Evolutionary conservation across 352 stramenopile genomes (phyloP).

Genomic region (Pythium rhizo-oryzae): DNA sequence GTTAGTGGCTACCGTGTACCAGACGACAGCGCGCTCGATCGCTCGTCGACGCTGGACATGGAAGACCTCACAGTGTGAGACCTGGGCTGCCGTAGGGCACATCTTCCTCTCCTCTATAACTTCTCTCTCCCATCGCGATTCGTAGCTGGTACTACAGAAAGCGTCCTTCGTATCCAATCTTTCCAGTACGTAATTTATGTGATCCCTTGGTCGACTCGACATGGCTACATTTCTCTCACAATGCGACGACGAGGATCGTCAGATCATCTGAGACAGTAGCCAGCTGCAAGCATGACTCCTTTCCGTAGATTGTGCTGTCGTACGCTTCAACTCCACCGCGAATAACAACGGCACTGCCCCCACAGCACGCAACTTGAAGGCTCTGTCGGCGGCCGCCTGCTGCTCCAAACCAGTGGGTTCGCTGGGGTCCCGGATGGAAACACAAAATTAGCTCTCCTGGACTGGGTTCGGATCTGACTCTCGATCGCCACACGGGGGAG

Average conservation of each 20-base stretch:
- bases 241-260: background rate
- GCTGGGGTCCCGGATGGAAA: background rate
- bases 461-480: constrained; percentile 17
- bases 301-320: background rate
- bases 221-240: constrained; percentile 20
- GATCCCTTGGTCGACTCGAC: constrained; percentile 1
- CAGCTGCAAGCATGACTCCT: background rate
- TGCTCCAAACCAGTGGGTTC: background rate
- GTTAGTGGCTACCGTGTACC: constrained; percentile 23
- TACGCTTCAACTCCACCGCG: background rate
- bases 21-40: constrained; percentile 38
- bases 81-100: background rate
- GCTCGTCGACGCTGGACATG: constrained; percentile 47
- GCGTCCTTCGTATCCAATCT: constrained; percentile 1
- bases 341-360: background rate
- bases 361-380: constrained; percentile 2
- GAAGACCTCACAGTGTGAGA: constrained; percentile 54
- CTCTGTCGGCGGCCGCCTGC: background rate
- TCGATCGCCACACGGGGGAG: background rate
- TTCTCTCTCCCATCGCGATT: background rate
- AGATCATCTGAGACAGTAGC: constrained; percentile 11
- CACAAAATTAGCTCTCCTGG: constrained; percentile 2
- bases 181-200: constrained; percentile 25
- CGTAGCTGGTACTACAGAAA: background rate
- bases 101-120: background rate